Base-by-base conservation (phyloP, 148 eudicot genomes). In the Rhododendron ferrugineum region DNA sequence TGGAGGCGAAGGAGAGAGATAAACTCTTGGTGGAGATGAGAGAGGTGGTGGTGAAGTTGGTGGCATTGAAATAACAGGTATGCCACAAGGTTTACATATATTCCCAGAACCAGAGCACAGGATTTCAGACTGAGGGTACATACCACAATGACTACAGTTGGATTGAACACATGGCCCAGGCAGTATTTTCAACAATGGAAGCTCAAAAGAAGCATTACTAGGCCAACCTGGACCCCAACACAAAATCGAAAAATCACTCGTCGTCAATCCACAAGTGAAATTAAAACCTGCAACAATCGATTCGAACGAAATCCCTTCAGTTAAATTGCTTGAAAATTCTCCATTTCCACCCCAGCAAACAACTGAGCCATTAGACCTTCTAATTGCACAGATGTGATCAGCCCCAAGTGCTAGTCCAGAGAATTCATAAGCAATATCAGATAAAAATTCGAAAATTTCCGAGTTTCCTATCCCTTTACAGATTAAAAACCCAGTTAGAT, bases 261-360 rank as follows among this genome's bases (percentile, higher is more conserved):
- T 77, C 1, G 78, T 86, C 46, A 86, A 77, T 36, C 88, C 88
- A 50, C 88, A 86, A 49, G 88, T 86, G 23, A 86, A 86, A 50
- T 86, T 60, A 52, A 86, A 77, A 5, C 88, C 88, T 37, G 88
- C 66, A 14, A 83, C 83, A 2, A 86, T 64, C 8, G 82, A 44
- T 60, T 95, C 98, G 82, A 97, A 97, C 7, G 78, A 82, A 46
- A 82, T 11, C 60, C 85, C 78, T 15, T 82, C 66, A 3, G 26
- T 86, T 18, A 47, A 30, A 84, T 89, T 88, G 84, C 89, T 92
- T 22, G 93, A 85, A 87, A 83, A 91, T 44, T 74, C 87, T n/a
- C 90, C 92, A 23, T 78, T 83, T 6, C 91, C 91, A 78, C 99
- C 99, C 95, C 95, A 93, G 86, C 99, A 97, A 11, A 86, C 11